These are phyloP conservation scores for Lasiodiplodia citricola DNA, from an alignment of 2,329 filamentous ascomycete genomes.

Conservation along the genomic window DNA sequence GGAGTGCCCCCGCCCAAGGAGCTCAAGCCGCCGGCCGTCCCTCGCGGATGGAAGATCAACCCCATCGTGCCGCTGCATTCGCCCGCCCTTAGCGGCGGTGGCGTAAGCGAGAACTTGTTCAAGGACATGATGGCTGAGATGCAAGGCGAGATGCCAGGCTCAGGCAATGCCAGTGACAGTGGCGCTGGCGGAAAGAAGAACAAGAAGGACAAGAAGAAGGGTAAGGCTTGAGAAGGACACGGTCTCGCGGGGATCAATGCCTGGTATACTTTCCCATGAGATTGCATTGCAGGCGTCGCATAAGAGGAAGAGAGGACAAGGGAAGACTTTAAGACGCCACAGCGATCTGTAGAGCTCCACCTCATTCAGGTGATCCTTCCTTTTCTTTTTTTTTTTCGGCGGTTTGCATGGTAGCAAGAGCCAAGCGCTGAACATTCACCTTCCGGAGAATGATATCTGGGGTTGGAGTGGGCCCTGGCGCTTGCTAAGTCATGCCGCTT, in stretches of 20 bases:
- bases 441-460: background rate
- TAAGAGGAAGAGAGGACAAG: background rate
- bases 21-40: conserved; percentile 70
- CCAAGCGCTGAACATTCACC: background rate
- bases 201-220: conserved; percentile 45
- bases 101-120: conserved; percentile 91
- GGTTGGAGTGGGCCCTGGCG: background rate
- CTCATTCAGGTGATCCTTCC: background rate
- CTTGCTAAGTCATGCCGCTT: background rate
- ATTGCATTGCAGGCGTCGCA: background rate
- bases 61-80: conserved; percentile 85
- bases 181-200: conserved; percentile 38
- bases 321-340: background rate
- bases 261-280: background rate
- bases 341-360: background rate
- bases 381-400: background rate
- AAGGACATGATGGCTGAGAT: conserved; percentile 98
- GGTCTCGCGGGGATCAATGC: background rate
- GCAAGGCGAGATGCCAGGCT: conserved; percentile 53
- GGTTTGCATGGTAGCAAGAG: background rate
- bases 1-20: conserved; percentile 71
- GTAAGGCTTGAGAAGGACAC: conserved; percentile 20
- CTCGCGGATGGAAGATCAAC: conserved; percentile 89
- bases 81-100: conserved; percentile 87
- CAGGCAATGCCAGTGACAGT: conserved; percentile 35